A percentile compares a stretch with the other conserved stretches of the same genome.
These are phyloP conservation scores for Pythium brassicae DNA, from an alignment of 352 stramenopile genomes.

Conservation along the genomic window DNA sequence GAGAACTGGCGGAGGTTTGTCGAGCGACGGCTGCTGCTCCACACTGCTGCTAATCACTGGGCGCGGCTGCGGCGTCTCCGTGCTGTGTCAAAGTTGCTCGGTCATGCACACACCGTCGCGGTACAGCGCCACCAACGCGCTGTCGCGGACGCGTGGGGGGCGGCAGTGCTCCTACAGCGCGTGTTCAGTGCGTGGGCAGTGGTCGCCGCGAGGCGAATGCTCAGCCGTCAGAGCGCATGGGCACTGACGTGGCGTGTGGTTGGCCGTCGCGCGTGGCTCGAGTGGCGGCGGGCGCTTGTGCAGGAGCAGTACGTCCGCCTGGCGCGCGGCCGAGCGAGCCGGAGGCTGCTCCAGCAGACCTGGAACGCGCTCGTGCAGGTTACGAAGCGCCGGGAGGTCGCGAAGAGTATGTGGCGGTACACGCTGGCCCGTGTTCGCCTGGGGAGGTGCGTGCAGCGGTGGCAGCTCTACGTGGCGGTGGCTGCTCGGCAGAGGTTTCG, in stretches of 20 bases:
- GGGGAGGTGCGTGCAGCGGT: constrained; percentile 2
- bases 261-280: constrained; percentile 7
- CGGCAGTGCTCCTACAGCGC: neutral
- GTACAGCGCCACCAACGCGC: neutral
- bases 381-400: constrained; percentile 19
- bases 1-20: constrained; percentile 1
- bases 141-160: constrained; percentile 2
- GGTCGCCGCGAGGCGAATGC: neutral
- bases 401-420: constrained; percentile 19
- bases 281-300: constrained; percentile 2
- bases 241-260: neutral
- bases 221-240: neutral
- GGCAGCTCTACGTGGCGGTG: constrained; percentile 1
- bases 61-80: neutral
- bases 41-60: neutral
- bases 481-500: neutral
- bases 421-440: constrained; percentile 7
- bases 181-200: constrained; percentile 1
- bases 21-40: neutral
- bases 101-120: neutral
- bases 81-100: neutral
- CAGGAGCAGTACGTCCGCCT: constrained; percentile 2
- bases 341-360: neutral
- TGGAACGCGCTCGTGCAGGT: constrained; percentile 16
- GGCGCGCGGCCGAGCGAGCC: neutral